A percentile compares a stretch with the other conserved stretches of the same genome.
phyloP scores from a whole-genome alignment of 805 yeast species.

The Deakozyma indianensis region DNA sequence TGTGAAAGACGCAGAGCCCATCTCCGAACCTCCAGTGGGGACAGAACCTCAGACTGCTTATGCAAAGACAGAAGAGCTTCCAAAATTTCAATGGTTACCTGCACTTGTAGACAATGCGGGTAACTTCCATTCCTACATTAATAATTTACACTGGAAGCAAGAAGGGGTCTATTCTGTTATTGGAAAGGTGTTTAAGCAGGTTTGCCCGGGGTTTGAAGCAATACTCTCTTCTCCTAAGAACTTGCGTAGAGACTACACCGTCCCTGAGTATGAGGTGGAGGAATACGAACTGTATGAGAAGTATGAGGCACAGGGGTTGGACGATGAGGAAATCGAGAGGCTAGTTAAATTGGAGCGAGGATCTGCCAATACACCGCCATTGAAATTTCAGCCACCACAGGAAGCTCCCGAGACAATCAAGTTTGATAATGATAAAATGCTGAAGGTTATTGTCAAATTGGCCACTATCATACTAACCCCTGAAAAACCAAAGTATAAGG shows the following conservation, averaged over 20 bases:
- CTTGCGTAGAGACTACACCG: neutral
- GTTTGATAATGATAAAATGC: slow-evolving; percentile 7
- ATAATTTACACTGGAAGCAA: slow-evolving; percentile 26
- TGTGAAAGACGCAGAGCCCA: slow-evolving; percentile 1
- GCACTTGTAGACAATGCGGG: slow-evolving; percentile 13
- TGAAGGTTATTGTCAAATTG: slow-evolving; percentile 27
- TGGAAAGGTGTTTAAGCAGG: slow-evolving; percentile 19
- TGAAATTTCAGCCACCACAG: neutral
- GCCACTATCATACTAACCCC: slow-evolving; percentile 30
- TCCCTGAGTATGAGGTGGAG: neutral
- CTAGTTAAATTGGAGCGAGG: neutral
- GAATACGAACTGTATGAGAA: neutral
- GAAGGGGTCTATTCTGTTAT: slow-evolving; percentile 20
- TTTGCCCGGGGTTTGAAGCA: slow-evolving; percentile 23
- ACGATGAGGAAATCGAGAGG: neutral
- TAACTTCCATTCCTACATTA: slow-evolving; percentile 24
- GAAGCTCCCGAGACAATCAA: neutral
- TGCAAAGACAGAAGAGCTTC: neutral
- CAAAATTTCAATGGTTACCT: slow-evolving; percentile 28
- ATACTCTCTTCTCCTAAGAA: slow-evolving; percentile 12
- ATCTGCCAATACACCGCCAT: neutral
- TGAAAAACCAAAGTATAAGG: slow-evolving; percentile 24
- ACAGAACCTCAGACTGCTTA: slow-evolving; percentile 8
- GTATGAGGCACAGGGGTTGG: neutral
- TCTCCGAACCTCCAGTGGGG: no score